Evolutionary conservation across 106 monocot genomes (phyloP).

Genomic region (Ottelia alismoides): DNA sequence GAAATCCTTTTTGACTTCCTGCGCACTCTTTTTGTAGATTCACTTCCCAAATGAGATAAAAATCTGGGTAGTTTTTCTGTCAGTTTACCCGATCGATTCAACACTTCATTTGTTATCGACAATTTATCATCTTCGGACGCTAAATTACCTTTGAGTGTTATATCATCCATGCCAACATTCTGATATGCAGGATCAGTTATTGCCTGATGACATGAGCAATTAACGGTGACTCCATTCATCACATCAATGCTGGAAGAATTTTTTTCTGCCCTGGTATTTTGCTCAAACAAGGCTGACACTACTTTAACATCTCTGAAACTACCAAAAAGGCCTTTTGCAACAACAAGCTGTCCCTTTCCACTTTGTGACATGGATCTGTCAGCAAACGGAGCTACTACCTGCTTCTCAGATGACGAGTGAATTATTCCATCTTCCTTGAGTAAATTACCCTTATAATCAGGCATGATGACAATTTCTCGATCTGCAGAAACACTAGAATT

Average conservation of each 20-base stretch:
- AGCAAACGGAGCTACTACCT: neutral
- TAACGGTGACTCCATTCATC: no score
- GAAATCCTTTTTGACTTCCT: slow-evolving; percentile 64
- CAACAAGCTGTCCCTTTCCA: neutral
- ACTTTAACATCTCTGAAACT: neutral
- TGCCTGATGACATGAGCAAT: no score
- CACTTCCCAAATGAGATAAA: slow-evolving; percentile 10
- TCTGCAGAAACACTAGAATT: neutral
- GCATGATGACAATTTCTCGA: neutral
- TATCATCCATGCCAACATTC: neutral
- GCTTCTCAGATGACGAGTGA: neutral
- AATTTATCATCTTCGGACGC: neutral
- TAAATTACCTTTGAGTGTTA: neutral
- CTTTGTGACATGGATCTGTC: neutral
- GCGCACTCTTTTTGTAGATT: slow-evolving; percentile 20
- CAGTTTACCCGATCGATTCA: no score
- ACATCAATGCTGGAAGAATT: no score
- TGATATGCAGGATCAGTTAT: neutral
- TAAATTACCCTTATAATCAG: neutral
- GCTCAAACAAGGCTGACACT: no score
- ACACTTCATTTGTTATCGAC: neutral
- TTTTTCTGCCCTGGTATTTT: neutral
- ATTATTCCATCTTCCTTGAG: neutral
- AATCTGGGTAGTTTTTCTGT: slow-evolving; percentile 1
- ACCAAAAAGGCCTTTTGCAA: no score